These are phyloP conservation scores for Amaranthus tricolor DNA, from an alignment of 179 eudicot genomes.

Conservation along the genomic window DNA sequence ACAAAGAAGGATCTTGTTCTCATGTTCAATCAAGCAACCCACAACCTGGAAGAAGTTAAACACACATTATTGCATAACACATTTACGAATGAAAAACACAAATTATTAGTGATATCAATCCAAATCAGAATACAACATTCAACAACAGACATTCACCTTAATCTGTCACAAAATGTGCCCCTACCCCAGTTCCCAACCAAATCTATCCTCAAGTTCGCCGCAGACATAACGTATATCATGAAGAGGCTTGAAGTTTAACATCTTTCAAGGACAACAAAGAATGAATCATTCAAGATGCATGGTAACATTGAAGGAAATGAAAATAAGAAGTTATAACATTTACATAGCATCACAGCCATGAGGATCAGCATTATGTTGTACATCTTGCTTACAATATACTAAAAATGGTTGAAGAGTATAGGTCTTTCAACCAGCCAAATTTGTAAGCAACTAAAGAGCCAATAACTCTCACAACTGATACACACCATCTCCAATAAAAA, in stretches of 20 bases:
- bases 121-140: not conserved
- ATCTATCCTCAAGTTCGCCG: not conserved
- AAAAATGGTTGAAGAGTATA: not conserved
- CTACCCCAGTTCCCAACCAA: not conserved
- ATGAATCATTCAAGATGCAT: not conserved
- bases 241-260: not conserved
- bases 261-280: not conserved
- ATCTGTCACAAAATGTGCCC: not conserved
- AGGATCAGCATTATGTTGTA: not conserved
- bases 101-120: not conserved
- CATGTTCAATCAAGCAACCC: constrained; percentile 96
- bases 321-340: not conserved
- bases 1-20: constrained; percentile 82
- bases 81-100: not conserved
- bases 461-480: not conserved
- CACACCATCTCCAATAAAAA: not conserved
- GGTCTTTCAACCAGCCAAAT: not conserved
- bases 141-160: not conserved
- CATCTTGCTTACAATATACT: not conserved
- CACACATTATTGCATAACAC: not conserved
- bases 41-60: constrained; percentile 59
- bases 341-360: not conserved
- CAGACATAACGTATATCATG: not conserved
- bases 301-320: not conserved
- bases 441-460: not conserved